phyloP scores from a whole-genome alignment of 2,329 filamentous ascomycete genomes.

The Aspergillus sp. region DNA sequence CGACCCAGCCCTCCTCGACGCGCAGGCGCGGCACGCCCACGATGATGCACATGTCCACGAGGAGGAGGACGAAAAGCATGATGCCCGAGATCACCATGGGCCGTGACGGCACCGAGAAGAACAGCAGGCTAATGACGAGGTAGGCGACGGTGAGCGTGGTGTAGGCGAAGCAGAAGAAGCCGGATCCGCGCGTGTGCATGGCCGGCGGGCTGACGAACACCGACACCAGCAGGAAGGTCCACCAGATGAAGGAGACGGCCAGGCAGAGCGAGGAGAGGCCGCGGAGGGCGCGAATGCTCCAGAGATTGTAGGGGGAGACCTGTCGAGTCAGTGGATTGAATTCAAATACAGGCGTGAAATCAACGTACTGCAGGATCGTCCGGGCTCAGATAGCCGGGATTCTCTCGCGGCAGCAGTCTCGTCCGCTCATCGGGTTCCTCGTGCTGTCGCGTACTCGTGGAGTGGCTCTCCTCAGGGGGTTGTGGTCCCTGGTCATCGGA shows the following conservation, averaged over 20 bases:
- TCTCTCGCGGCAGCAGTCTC: slow-evolving; percentile 67
- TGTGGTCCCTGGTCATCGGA: not conserved
- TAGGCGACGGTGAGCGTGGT: slow-evolving; percentile 75
- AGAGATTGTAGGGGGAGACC: slow-evolving; percentile 90
- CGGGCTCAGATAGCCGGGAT: slow-evolving; percentile 65
- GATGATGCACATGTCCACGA: slow-evolving; percentile 77
- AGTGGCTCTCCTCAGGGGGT: not conserved
- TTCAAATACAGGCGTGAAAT: not conserved
- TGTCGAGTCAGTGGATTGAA: slow-evolving; percentile 15
- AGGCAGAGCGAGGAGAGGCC: slow-evolving; percentile 76
- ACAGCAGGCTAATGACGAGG: slow-evolving; percentile 73
- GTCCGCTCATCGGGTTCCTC: slow-evolving; percentile 59
- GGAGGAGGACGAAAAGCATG: slow-evolving; percentile 64
- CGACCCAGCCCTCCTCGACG: slow-evolving; percentile 85
- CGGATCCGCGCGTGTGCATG: slow-evolving; percentile 83
- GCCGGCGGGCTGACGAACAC: slow-evolving; percentile 87
- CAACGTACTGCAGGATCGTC: slow-evolving; percentile 74
- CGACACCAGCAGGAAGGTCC: slow-evolving; percentile 83
- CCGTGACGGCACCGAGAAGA: slow-evolving; percentile 82
- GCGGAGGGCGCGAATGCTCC: slow-evolving; percentile 79
- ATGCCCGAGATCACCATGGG: slow-evolving; percentile 72
- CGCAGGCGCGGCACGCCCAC: slow-evolving; percentile 71
- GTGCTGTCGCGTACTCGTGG: slow-evolving; percentile 3
- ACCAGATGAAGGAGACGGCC: slow-evolving; percentile 80
- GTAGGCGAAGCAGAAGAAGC: slow-evolving; percentile 86